A percentile compares a stretch with the other conserved stretches of the same genome.
phyloP scores from a whole-genome alignment of 1,139 yeast species.

The Yamadazyma friedrichii region DNA sequence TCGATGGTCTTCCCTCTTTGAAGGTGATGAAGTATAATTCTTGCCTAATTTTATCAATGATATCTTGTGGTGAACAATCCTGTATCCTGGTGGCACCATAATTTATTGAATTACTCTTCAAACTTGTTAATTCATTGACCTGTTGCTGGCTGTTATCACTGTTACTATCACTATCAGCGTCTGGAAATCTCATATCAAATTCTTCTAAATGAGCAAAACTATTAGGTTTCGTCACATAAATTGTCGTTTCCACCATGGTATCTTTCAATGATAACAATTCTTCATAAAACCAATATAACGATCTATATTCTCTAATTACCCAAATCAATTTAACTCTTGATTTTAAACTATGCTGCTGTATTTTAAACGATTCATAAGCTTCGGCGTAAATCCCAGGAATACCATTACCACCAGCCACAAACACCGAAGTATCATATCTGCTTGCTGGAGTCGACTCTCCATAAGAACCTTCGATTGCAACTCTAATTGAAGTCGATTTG shows the following conservation, averaged over 20 bases:
- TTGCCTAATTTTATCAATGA: slow-evolving; percentile 14
- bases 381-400: slow-evolving; percentile 49
- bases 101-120: neutral
- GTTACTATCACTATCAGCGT: slow-evolving; percentile 1
- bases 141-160: neutral
- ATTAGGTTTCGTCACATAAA: slow-evolving; percentile 47
- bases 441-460: slow-evolving; percentile 38
- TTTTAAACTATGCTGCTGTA: slow-evolving; percentile 5
- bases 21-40: slow-evolving; percentile 34
- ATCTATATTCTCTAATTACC: slow-evolving; percentile 47
- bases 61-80: slow-evolving; percentile 1
- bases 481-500: slow-evolving; percentile 25
- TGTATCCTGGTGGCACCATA: slow-evolving; percentile 2
- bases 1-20: slow-evolving; percentile 46
- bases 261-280: slow-evolving; percentile 40
- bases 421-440: slow-evolving; percentile 33
- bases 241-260: slow-evolving; percentile 29
- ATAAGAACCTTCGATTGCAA: slow-evolving; percentile 48
- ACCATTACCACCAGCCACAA: slow-evolving; percentile 49
- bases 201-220: slow-evolving; percentile 18
- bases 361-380: slow-evolving; percentile 24
- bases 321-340: slow-evolving; percentile 42
- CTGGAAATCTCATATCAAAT: slow-evolving; percentile 16
- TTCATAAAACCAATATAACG: slow-evolving; percentile 49
- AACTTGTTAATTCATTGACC: slow-evolving; percentile 8